Base-by-base conservation (phyloP, 306 rosid genomes). In the Trifolium pratense region DNA sequence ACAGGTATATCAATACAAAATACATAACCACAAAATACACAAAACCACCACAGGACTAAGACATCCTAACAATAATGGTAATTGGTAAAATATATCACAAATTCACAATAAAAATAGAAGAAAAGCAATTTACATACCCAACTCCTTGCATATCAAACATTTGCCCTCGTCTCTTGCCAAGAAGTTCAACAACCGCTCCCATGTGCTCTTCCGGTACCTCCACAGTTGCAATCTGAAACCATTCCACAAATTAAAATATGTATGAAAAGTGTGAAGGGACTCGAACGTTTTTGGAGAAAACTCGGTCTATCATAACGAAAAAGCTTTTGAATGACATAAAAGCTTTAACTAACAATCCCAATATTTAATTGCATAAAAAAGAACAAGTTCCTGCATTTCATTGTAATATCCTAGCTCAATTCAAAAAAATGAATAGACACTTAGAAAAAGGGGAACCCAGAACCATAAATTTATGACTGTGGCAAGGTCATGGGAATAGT, bases 101-200 rank as follows among this genome's bases (percentile, higher is more conserved):
- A n/a, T n/a, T n/a, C n/a, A n/a, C 46, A 11, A 51, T 31, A 36
- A 82, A 79, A 36, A 61, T 34, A 40, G 66, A 76, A 86, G 75
- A 45, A 71, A 60, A 69, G 48, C 15, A 62, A 39, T 75, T 40
- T 78, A 85, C 99, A 48, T 42, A 94, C 99, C 99, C 99, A 70
- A 86, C 89, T 62, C 96, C 96, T 81, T 89, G 80, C 99, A 94
- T 94, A 84, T 94, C 99, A 72, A 91, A 89, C 99, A 94, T 94
- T 75, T 79, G 96, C 58, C 97, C 99, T 76, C 91, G 86, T 75
- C 99, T 94, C 87, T 87, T 88, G 64, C 99, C 99, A 55, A 94
- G 95, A 77, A 94, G 95, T 70, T 91, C 97, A 77, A 94, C 99
- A 16, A 94, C 99, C 37, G 97, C 37, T 46, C 99, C 99, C 99